Evolutionary conservation across 2,329 filamentous ascomycete genomes (phyloP), one percentile per base, ranked within the genome.

Genomic region (Lecanicillium sp.): DNA sequence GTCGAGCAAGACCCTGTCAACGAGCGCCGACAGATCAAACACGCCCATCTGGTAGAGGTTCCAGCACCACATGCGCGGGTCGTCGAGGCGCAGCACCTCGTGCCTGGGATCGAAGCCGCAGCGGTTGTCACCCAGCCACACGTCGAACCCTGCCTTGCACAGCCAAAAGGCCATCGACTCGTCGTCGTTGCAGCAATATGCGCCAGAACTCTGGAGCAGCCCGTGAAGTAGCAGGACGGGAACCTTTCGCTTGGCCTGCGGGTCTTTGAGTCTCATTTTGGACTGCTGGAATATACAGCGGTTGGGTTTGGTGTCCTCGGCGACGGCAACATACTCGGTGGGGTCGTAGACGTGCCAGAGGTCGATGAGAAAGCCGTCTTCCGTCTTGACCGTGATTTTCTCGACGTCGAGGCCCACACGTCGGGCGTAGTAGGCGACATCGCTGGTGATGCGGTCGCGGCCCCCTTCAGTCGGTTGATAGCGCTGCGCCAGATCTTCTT

Each of bases 61-160:
- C 91, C 91, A 97, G 33, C 84, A 82, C 91, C 91, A 96, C 87
- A 96, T 94, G 24, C 90, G 79, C 2, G 91, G 90, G 60, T 97
- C 91, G 3, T 71, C 70, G 55, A 86, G 82, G 2, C 79, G 67
- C 32, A 96, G 76, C 19, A 83, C 67, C 2, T 75, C 78, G 61
- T 97, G 91, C 54, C 82, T 78, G 0, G 91, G 90, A 0, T 78
- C 71, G 65, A 93, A 89, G 1, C 90, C 90, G 60, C 90, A 95
- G 17, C 91, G 79, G 61, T 95, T 96, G 67, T 95, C 95, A 4
- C 91, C 91, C 14, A 96, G 74, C 90, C 90, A 97, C 32, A 97
- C 88, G 63, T 97, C 91, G 65, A 89, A 96, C 1, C 90, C 90
- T 0, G 86, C 83, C 66, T 95, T 95, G 65, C 87, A 90, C 7